Evolutionary conservation across 495 filamentous ascomycete genomes (phyloP), one percentile per base, ranked within the genome.

Genomic region (Aspergillus nidulans): DNA sequence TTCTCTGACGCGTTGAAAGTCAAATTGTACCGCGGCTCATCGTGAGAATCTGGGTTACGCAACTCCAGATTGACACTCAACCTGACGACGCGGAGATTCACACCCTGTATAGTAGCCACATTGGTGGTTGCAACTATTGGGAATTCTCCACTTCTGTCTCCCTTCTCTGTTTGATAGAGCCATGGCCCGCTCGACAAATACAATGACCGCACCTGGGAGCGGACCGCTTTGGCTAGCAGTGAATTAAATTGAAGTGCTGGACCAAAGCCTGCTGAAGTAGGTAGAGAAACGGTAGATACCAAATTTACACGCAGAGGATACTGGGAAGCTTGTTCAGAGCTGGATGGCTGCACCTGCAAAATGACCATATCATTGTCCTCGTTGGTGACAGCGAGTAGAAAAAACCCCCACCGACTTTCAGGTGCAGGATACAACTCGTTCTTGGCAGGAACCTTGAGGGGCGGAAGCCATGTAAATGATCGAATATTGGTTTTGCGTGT

Each of bases 361-460:
- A 75, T 34, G 43, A 68, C 60, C 24, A 74, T 49, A 53, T 78
- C 70, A 53, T 76, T 76, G n/a, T 62, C 57, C 62, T 78, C 75
- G 55, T 72, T 77, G 1, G 69, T 58, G 0, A 76, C 56, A 13
- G 64, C 51, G 9, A 80, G 57, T 4, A 77, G 43, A 6, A 66
- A 61, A 4, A 69, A 44, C 4, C 77, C 76, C 77, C 76, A 79
- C n/a, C 73, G 70, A 30, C 42, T 67, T 49, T 73, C 68, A 6
- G 56, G 44, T 0, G 53, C 59, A 3, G 52, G 44, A 55, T 32
- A 26, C 49, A 41, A 18, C 55, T 21, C 30, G 13, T 57, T 50
- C 16, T 49, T 0, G 15, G 30, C 13, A 15, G 69, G 61, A 12
- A 63, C 55, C 38, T 67, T 69, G 0, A 74, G 47, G 28, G 74